A percentile compares a stretch with the other conserved stretches of the same genome.
Conservation (phyloP, 192 early-diverging fungal species). For the Coemansia sp. region DNA sequence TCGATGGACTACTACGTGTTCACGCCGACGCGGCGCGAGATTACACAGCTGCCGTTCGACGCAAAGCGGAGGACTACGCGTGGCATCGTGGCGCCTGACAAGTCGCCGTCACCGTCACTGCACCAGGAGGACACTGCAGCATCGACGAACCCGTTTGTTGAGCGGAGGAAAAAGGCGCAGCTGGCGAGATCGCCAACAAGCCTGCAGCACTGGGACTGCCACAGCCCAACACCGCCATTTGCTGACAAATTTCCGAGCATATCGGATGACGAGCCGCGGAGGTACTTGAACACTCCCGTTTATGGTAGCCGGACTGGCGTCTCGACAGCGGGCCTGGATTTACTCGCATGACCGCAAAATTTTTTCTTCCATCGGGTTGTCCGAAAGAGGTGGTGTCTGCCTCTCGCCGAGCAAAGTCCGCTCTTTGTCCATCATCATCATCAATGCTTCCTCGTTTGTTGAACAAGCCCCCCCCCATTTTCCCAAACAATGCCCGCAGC, state of each 20-base stretch:
- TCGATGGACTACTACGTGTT: slow-evolving; percentile 52
- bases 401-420: too few species aligned
- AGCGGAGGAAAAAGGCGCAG: slow-evolving; percentile 26
- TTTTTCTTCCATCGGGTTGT: background rate
- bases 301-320: slow-evolving; percentile 33
- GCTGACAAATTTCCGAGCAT: slow-evolving; percentile 15
- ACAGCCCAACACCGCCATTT: slow-evolving; percentile 12
- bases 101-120: slow-evolving; percentile 1
- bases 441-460: too few species aligned
- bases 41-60: slow-evolving; percentile 24
- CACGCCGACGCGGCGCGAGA: slow-evolving; percentile 25
- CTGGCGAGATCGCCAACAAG: background rate
- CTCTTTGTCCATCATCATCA: too few species aligned
- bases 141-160: slow-evolving; percentile 43
- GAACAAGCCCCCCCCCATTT: background rate
- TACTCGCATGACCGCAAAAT: slow-evolving; percentile 2
- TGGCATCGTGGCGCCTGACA: slow-evolving; percentile 20
- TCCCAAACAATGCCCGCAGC: background rate
- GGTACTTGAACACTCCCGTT: slow-evolving; percentile 40
- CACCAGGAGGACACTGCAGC: slow-evolving; percentile 19
- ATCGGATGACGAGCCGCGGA: slow-evolving; percentile 44
- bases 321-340: slow-evolving; percentile 10
- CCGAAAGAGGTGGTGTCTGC: background rate
- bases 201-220: slow-evolving; percentile 24
- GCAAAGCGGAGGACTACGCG: slow-evolving; percentile 15